A percentile compares a stretch with the other conserved stretches of the same genome.
Conservation (phyloP, 1,139 yeast genomes). For the Debaryomycetaceae sp. region DNA sequence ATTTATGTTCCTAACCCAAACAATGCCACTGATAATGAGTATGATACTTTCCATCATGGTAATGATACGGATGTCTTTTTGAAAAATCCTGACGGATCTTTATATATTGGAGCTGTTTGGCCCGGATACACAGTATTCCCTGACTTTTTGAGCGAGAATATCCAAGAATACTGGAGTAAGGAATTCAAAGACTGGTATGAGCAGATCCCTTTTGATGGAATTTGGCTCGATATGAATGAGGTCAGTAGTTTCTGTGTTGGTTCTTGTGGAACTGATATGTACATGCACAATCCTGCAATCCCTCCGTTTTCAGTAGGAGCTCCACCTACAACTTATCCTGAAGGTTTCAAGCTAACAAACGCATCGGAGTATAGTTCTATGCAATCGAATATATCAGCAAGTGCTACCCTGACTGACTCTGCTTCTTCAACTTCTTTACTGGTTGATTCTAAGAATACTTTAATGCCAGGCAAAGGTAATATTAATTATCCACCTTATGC, state of each 20-base stretch:
- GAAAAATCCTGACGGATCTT: constrained; percentile 25
- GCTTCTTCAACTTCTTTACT: constrained; percentile 13
- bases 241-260: constrained; percentile 31
- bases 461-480: constrained; percentile 23
- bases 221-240: constrained; percentile 37
- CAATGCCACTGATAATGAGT: constrained; percentile 18
- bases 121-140: constrained; percentile 31
- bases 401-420: constrained; percentile 7
- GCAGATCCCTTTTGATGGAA: constrained; percentile 24
- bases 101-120: constrained; percentile 23
- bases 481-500: constrained; percentile 32
- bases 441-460: constrained; percentile 15
- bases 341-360: constrained; percentile 17
- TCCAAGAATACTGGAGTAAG: constrained; percentile 22
- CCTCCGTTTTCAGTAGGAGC: constrained; percentile 18
- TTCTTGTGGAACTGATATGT: constrained; percentile 20
- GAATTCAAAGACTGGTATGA: constrained; percentile 19
- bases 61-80: constrained; percentile 22
- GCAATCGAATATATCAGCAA: constrained; percentile 9
- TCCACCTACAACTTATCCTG: constrained; percentile 14
- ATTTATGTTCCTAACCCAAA: constrained; percentile 24
- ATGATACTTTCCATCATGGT: constrained; percentile 22
- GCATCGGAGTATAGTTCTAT: constrained; percentile 17
- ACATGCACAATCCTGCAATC: constrained; percentile 18
- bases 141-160: constrained; percentile 22